Evolutionary conservation across 2,329 filamentous ascomycete genomes (phyloP), one percentile per base, ranked within the genome.

Genomic region (Cladophialophora chaetospira): DNA sequence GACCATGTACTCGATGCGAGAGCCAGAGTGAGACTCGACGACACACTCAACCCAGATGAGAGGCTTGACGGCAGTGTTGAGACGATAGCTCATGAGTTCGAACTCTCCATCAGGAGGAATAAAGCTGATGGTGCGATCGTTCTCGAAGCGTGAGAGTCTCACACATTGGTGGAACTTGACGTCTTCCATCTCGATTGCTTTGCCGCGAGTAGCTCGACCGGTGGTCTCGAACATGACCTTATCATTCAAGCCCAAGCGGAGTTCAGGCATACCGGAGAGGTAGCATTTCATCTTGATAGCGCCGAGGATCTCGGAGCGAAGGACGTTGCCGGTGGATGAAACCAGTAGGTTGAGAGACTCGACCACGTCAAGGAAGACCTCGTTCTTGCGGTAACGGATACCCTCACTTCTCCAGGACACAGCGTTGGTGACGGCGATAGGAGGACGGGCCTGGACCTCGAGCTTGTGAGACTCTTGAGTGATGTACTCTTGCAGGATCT

Each of bases 261-360:
- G 76, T 76, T 99, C 94, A 9, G 94, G 94, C 94, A 99, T 99
- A 57, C 94, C 94, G 44, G 91, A 96, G 13, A 99, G 82, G 71
- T 99, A 99, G 77, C 94, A 99, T 77, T 99, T 99, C 94, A 99
- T 97, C 79, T 99, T 99, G 74, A 99, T 87, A 40, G 94, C 92
- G 53, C 94, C 94, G 21, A 99, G 81, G 67, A 99, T 99, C 77
- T 99, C 94, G 5, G 91, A 96, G 21, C 94, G 88, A 59, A 99
- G 79, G 3, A 99, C 94, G 71, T 96, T 97, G 73, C 94, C 94
- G 67, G 91, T 95, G 53, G 92, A 85, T 52, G 91, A 95, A 17
- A 99, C 94, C 17, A 99, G 85, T 31, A 99, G 84, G 75, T 99
- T 99, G 69, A 99, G 84, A 46, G 89, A 96, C 76, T 99, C 94